Conservation (phyloP, 2,329 filamentous ascomycete species). For the Sarocladiaceae sp. region DNA sequence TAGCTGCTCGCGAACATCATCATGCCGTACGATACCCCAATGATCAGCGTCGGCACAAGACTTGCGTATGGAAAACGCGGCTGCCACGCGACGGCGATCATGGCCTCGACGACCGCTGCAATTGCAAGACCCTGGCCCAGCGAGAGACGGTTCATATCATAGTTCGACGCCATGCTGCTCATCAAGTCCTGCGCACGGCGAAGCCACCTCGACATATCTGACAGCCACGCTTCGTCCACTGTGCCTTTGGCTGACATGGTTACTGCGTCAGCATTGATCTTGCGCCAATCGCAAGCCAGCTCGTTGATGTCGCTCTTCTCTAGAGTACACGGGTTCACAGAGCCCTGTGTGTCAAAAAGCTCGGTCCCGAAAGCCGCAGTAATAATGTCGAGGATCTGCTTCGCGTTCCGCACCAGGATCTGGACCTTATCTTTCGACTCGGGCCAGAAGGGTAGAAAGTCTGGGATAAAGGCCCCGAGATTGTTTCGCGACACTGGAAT, state of each 20-base stretch:
- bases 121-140: slow-evolving; percentile 35
- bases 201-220: slow-evolving; percentile 54
- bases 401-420: slow-evolving; percentile 70
- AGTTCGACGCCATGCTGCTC: slow-evolving; percentile 89
- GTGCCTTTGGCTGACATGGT: slow-evolving; percentile 17
- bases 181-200: slow-evolving; percentile 69
- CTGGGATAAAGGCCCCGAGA: slow-evolving; percentile 74
- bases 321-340: slow-evolving; percentile 30
- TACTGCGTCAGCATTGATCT: slow-evolving; percentile 19
- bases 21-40: slow-evolving; percentile 59
- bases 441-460: slow-evolving; percentile 72
- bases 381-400: slow-evolving; percentile 73
- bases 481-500: slow-evolving; percentile 88
- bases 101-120: slow-evolving; percentile 32
- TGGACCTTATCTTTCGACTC: slow-evolving; percentile 48
- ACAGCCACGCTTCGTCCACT: slow-evolving; percentile 33
- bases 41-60: slow-evolving; percentile 37
- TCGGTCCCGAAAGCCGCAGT: slow-evolving; percentile 60
- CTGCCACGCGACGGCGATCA: slow-evolving; percentile 18
- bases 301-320: slow-evolving; percentile 39
- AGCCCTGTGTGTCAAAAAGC: slow-evolving; percentile 30
- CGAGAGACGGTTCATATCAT: slow-evolving; percentile 61
- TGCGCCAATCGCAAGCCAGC: slow-evolving; percentile 64
- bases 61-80: background rate
- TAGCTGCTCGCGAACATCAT: slow-evolving; percentile 99